Conservation (phyloP, 2,329 filamentous ascomycete species). For the Phialocephala sp. region DNA sequence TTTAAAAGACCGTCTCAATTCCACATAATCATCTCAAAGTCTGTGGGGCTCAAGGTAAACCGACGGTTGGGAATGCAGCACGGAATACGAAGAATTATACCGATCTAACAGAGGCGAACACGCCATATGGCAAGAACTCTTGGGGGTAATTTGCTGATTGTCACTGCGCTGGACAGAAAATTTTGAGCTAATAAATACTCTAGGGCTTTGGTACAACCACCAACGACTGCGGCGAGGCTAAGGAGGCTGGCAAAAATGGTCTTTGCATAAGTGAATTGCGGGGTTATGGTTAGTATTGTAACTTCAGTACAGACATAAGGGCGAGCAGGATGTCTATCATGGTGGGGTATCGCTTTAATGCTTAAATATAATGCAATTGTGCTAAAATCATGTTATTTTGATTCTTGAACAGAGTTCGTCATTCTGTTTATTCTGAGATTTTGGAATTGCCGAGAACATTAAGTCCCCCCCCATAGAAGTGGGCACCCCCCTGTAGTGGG, state of each 20-base stretch:
- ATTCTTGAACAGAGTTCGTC: background rate
- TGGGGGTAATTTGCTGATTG: background rate
- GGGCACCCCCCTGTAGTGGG: conserved; percentile 13
- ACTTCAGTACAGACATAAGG: no score
- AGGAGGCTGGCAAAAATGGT: no score
- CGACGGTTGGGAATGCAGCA: conserved; percentile 1
- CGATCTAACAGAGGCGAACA: background rate
- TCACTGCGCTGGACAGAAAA: no score
- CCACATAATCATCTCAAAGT: background rate
- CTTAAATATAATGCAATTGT: background rate
- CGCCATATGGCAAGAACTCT: background rate
- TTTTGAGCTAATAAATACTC: no score
- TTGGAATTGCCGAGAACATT: conserved; percentile 15
- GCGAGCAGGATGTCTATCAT: no score
- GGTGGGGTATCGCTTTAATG: background rate
- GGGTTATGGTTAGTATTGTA: no score
- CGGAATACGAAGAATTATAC: conserved; percentile 3
- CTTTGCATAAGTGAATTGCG: no score
- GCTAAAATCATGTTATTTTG: background rate
- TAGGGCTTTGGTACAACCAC: no score
- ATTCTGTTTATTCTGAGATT: background rate
- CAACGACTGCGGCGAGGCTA: no score
- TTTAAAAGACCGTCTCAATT: background rate
- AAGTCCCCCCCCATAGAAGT: conserved; percentile 1
- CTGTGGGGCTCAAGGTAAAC: background rate